Evolutionary conservation across 352 stramenopile genomes (phyloP), one percentile per base, ranked within the genome.

Genomic region (Pythium apleroticum): DNA sequence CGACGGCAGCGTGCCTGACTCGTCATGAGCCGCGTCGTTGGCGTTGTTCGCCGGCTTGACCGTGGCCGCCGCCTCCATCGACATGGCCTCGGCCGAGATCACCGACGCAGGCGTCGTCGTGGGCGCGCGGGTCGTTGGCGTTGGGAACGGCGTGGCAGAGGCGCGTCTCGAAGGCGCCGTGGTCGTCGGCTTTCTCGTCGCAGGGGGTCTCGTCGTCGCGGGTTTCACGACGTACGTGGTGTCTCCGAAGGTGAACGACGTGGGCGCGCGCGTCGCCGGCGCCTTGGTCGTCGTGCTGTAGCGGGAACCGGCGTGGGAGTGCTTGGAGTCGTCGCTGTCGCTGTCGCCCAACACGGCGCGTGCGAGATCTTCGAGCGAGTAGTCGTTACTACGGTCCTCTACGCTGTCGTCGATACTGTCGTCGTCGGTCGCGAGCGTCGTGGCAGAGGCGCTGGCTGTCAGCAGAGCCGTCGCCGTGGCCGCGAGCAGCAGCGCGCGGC

Each of bases 31-130:
- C 37, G 17, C 22, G 22, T 25, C 7, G 11, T 11, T 33, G 15
- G 17, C 35, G 12, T 14, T 52, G 30, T 37, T 37, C 3, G 33
- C 17, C 11, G 58, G 48, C 48, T 52, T 65, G 4, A 52, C 20
- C 10, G 45, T 52, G 10, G 6, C 20, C 5, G 39, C 15, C 5
- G 59, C 60, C 12, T 59, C 49, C 3, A 52, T 49, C 1, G 50
- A 59, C 37, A 66, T 52, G 46, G 37, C 25, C 27, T 57, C 37
- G 4, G 49, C 48, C 7, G 59, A 20, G 59, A 60, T 60, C 49
- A 24, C 3, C 0, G 50, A 25, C 39, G 52, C 19, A 19, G 45
- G 20, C 45, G 45, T 17, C 45, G 45, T 52, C 20, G 45, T 20
- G 20, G 45, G 15, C 45, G 45, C 22, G n/a, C n/a, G n/a, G n/a